These are phyloP conservation scores for Fusarium sp. DNA, from an alignment of 2,329 filamentous ascomycete species.

Conservation along the genomic window DNA sequence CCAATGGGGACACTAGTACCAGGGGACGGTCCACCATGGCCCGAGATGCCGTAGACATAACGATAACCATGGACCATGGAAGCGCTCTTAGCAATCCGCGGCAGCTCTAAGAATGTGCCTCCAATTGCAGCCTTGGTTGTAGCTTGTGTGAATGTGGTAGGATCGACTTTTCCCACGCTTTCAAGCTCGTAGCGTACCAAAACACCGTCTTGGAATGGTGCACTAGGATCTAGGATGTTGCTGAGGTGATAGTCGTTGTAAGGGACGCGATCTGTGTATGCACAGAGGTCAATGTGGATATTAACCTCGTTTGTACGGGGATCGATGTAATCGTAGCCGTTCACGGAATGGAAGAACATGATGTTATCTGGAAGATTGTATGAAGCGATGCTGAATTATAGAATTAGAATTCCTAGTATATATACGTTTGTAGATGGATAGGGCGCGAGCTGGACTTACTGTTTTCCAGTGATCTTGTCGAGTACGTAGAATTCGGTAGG, in stretches of 20 bases:
- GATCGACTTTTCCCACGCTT: neutral
- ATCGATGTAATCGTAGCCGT: too few relatives aligned
- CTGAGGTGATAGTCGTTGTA: too few relatives aligned
- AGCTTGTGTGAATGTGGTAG: neutral
- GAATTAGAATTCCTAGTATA: fast-evolving
- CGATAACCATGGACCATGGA: neutral
- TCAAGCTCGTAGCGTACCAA: neutral
- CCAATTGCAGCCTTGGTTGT: neutral
- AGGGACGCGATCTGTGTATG: too few relatives aligned
- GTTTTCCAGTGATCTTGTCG: neutral
- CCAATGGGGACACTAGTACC: neutral
- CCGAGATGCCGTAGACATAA: neutral
- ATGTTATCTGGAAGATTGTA: neutral
- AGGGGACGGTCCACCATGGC: neutral
- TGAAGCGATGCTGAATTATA: neutral
- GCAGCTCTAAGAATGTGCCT: neutral
- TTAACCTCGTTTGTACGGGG: too few relatives aligned
- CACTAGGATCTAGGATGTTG: too few relatives aligned
- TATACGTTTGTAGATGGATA: too few relatives aligned
- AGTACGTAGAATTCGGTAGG: neutral
- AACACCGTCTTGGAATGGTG: neutral
- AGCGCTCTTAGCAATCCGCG: neutral
- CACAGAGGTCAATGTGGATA: too few relatives aligned
- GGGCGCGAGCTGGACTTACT: neutral
- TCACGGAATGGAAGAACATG: too few relatives aligned